Conservation (phyloP, 2,329 filamentous ascomycete genomes). For the Ophiostoma piceae region DNA sequence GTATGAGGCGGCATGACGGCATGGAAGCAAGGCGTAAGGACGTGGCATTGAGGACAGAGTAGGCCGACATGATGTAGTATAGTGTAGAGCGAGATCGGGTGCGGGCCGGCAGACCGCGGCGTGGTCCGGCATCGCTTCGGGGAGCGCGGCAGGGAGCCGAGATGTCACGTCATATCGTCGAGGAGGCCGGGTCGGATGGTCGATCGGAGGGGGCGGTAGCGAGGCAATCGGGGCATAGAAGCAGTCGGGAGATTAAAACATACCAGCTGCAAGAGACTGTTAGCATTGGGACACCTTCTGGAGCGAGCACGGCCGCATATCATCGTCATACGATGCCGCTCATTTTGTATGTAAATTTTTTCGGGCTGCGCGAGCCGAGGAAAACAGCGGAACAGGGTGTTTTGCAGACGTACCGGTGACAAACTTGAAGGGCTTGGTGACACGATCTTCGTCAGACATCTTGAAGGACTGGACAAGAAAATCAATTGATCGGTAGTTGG, state of each 20-base stretch:
- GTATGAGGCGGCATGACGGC: neutral
- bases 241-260: conserved; percentile 17
- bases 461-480: conserved; percentile 44
- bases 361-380: neutral
- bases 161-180: neutral
- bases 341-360: conserved; percentile 21
- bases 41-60: neutral
- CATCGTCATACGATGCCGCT: conserved; percentile 27
- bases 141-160: conserved; percentile 11
- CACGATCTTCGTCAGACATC: conserved; percentile 86
- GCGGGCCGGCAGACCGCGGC: neutral
- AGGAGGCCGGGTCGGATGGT: neutral
- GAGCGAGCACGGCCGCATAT: neutral
- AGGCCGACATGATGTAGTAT: neutral
- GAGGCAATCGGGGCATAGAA: neutral
- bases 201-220: neutral
- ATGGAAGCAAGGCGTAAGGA: neutral
- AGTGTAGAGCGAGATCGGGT: neutral
- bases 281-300: conserved; percentile 17
- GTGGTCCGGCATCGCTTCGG: neutral
- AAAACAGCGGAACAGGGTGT: neutral
- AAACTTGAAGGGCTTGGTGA: conserved; percentile 99
- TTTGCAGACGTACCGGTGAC: conserved; percentile 61
- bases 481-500: conserved; percentile 31
- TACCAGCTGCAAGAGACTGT: conserved; percentile 26